Percentiles rank a stretch among this genome's conserved stretches.
Evolutionary conservation across 179 eudicot species (phyloP).

Genomic region (Corrigiola litoralis): DNA sequence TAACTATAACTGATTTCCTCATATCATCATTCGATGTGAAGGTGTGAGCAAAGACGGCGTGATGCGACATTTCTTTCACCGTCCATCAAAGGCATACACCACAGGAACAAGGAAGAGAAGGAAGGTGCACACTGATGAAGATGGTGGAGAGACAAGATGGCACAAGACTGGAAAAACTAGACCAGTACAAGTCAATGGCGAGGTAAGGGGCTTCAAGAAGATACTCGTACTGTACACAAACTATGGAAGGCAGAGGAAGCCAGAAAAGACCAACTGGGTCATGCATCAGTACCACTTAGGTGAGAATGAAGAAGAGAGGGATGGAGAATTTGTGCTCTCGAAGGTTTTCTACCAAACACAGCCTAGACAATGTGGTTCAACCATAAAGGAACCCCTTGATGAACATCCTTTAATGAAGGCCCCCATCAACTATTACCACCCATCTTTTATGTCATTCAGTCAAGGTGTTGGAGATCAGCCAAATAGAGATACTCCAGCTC

Average conservation of each 20-base stretch:
- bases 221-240: constrained; percentile 89
- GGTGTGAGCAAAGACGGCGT: constrained; percentile 88
- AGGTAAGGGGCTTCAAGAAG: constrained; percentile 69
- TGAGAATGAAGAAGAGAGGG: constrained; percentile 68
- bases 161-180: constrained; percentile 90
- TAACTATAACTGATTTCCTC: background rate
- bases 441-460: constrained; percentile 32
- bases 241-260: constrained; percentile 79
- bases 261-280: constrained; percentile 90
- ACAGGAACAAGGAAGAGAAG: constrained; percentile 85
- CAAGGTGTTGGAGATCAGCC: constrained; percentile 24
- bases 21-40: constrained; percentile 13
- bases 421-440: constrained; percentile 43
- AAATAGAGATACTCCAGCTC: constrained; percentile 37
- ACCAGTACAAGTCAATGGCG: constrained; percentile 42
- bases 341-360: constrained; percentile 93
- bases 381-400: constrained; percentile 3
- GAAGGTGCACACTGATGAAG: constrained; percentile 66
- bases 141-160: constrained; percentile 83
- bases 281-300: constrained; percentile 96
- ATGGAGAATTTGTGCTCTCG: constrained; percentile 75
- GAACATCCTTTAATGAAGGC: constrained; percentile 13
- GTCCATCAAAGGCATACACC: constrained; percentile 93
- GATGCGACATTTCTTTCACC: constrained; percentile 81
- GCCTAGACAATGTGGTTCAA: constrained; percentile 69